Percentiles rank a stretch among this genome's conserved stretches.
phyloP scores from a whole-genome alignment of 495 filamentous ascomycete species.

The Darksidea phi region DNA sequence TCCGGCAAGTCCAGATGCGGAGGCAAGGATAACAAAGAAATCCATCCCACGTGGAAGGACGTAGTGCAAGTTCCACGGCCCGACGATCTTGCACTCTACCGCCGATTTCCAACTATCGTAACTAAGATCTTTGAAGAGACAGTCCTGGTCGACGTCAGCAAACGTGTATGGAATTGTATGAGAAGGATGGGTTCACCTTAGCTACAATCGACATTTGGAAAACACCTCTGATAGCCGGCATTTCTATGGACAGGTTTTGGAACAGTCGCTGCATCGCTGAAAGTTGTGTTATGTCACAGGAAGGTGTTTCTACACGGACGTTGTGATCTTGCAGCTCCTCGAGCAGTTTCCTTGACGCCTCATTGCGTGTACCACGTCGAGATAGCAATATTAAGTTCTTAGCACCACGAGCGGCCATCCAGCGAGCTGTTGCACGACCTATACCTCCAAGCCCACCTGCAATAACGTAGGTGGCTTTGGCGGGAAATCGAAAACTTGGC shows the following conservation, averaged over 20 bases:
- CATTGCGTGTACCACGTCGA: conserved; percentile 3
- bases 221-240: not conserved
- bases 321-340: not conserved
- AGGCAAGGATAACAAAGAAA: conserved; percentile 19
- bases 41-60: conserved; percentile 3
- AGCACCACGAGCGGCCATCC: conserved; percentile 41
- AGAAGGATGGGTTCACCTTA: too few relatives aligned
- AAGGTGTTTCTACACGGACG: not conserved
- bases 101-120: conserved; percentile 1
- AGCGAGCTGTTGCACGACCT: conserved; percentile 35
- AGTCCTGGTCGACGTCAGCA: not conserved
- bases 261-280: not conserved
- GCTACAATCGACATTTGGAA: not conserved
- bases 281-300: conserved; percentile 2
- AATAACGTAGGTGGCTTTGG: conserved; percentile 39
- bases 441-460: conserved; percentile 44
- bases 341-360: not conserved
- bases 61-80: conserved; percentile 11
- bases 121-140: conserved; percentile 13
- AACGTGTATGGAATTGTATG: too few relatives aligned
- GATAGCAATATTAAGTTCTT: conserved; percentile 39
- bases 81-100: conserved; percentile 6
- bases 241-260: not conserved
- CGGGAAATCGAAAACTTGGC: conserved; percentile 3
- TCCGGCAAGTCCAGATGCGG: conserved; percentile 7